phyloP scores from a whole-genome alignment of 345 rosid species.

The Brassica nigra region DNA sequence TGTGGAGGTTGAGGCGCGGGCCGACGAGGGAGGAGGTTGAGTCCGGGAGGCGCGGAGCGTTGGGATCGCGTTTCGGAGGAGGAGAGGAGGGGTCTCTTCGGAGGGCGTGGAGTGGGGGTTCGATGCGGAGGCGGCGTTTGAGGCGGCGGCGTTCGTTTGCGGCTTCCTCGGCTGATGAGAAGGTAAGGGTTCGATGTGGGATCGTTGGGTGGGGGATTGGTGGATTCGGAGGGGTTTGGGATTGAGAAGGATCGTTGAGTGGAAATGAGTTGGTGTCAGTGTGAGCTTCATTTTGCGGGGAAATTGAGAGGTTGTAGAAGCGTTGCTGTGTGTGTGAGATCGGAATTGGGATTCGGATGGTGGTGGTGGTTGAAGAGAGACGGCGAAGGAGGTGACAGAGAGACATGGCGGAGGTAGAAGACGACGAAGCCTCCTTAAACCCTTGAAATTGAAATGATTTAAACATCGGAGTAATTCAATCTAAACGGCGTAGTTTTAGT shows the following conservation, averaged over 20 bases:
- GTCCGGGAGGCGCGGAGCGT: conserved; percentile 92
- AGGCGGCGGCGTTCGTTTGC: conserved; percentile 94
- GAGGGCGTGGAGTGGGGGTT: conserved; percentile 91
- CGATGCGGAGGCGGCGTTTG: conserved; percentile 84
- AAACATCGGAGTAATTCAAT: too few species aligned
- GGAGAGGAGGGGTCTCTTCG: conserved; percentile 54
- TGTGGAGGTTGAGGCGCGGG: conserved; percentile 82
- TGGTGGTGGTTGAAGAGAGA: conserved; percentile 28
- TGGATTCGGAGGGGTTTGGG: background rate
- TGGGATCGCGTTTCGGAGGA: conserved; percentile 78
- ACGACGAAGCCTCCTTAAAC: conserved; percentile 6
- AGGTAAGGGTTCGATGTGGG: conserved; percentile 55
- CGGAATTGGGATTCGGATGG: conserved; percentile 3
- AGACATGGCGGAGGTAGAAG: conserved; percentile 48
- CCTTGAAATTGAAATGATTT: too few species aligned
- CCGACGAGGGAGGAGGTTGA: conserved; percentile 80
- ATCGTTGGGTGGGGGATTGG: conserved; percentile 19
- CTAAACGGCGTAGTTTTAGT: too few species aligned
- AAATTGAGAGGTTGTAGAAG: conserved; percentile 27
- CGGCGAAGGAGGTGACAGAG: conserved; percentile 57
- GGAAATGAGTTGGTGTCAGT: background rate
- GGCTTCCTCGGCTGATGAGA: conserved; percentile 94
- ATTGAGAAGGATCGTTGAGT: background rate
- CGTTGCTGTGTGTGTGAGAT: conserved; percentile 35
- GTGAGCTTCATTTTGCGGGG: background rate